Evolutionary conservation across 331 rosid species (phyloP).

Genomic region (Malus hybrid): DNA sequence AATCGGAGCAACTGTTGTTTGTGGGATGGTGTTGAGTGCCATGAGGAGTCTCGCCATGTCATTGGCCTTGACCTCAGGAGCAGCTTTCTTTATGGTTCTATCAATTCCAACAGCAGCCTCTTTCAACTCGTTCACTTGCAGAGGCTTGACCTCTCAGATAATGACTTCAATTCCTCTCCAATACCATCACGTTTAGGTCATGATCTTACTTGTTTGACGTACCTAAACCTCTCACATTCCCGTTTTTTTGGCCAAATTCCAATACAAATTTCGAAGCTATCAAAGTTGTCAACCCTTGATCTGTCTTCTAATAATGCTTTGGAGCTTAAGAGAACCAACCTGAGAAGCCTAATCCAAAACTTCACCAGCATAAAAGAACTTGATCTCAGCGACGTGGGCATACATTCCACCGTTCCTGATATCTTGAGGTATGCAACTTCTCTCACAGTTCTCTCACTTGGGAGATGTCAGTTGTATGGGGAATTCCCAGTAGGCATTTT

Average conservation of each 20-base stretch:
- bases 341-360: background rate
- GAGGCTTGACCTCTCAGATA: slow-evolving; percentile 14
- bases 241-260: background rate
- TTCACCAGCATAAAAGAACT: background rate
- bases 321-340: background rate
- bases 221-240: slow-evolving; percentile 1
- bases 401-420: background rate
- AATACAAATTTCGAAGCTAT: background rate
- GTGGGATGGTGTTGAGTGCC: too few species aligned
- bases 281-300: background rate
- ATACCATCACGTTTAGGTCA: background rate
- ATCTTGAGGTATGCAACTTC: background rate
- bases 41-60: too few species aligned
- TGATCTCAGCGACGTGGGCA: background rate
- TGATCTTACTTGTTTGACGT: background rate
- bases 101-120: slow-evolving; percentile 7
- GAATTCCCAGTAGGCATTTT: background rate
- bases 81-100: slow-evolving; percentile 4
- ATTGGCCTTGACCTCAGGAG: too few species aligned
- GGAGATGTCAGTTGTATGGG: background rate
- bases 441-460: background rate
- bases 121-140: slow-evolving; percentile 10
- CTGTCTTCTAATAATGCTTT: too few species aligned
- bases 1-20: too few species aligned
- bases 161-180: slow-evolving; percentile 14